A percentile compares a stretch with the other conserved stretches of the same genome.
Evolutionary conservation across 2,329 filamentous ascomycete genomes (phyloP).

Genomic region (Trichoderma sp.): DNA sequence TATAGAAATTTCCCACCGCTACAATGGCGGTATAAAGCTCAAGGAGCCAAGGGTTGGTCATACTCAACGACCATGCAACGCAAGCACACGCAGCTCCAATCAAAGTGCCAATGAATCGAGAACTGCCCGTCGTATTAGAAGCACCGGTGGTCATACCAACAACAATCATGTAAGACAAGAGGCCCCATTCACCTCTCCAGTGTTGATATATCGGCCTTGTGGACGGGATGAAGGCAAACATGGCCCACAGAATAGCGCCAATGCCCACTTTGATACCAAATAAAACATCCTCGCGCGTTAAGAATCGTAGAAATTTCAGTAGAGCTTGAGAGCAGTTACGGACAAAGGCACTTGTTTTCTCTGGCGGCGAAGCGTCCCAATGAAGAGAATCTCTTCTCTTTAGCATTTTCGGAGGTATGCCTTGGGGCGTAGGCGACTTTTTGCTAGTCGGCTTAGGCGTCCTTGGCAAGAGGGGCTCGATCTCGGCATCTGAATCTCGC

Average conservation of each 20-base stretch:
- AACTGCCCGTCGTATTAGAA: constrained; percentile 86
- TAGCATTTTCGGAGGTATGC: constrained; percentile 57
- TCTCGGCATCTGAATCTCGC: constrained; percentile 44
- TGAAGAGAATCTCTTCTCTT: constrained; percentile 55
- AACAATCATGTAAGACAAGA: constrained; percentile 96
- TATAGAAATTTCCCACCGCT: constrained; percentile 81
- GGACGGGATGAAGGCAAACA: constrained; percentile 79
- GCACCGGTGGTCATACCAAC: constrained; percentile 97
- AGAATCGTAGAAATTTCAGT: constrained; percentile 49
- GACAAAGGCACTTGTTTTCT: constrained; percentile 47
- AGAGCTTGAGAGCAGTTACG: constrained; percentile 49
- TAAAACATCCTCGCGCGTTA: constrained; percentile 59
- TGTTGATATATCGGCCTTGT: constrained; percentile 80
- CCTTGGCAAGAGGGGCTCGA: constrained; percentile 43
- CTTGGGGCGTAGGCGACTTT: constrained; percentile 57
- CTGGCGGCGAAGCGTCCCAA: constrained; percentile 58
- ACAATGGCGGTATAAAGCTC: constrained; percentile 80
- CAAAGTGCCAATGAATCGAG: constrained; percentile 83
- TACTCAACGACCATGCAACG: constrained; percentile 73
- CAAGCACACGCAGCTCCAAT: constrained; percentile 77
- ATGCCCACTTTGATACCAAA: constrained; percentile 94
- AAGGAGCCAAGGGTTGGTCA: constrained; percentile 74
- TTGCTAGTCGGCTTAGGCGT: constrained; percentile 49
- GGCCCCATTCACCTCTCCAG: constrained; percentile 95
- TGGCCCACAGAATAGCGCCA: constrained; percentile 84